Base-by-base conservation (phyloP, 1,284 basidiomycete genomes). In the Leccinum angustisporum region DNA sequence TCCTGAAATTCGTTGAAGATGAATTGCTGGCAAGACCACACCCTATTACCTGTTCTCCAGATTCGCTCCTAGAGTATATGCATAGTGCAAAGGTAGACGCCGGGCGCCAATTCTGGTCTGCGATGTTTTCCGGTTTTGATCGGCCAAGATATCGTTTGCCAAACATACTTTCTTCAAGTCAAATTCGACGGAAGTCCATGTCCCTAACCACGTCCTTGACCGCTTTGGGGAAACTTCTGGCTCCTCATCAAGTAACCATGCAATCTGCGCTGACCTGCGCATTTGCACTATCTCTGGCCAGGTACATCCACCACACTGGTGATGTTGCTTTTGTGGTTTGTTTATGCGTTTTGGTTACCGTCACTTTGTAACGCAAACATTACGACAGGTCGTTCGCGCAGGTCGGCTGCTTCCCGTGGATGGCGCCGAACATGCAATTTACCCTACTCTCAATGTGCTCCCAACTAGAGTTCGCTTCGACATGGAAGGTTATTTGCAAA, bases 251-350 rank as follows among this genome's bases (percentile, higher is more conserved):
- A 18, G 77, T 82, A 13, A 82, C 82, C 2, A 63, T 83, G 2
- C 81, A 83, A 63, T 78, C 80, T 14, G 70, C 79, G 10, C 68
- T 82, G 34, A 79, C 78, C 46, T 73, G 71, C 50, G 72, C 80
- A 9, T 83, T 81, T 63, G 79, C 77, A 11, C 76, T 66, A 59
- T 74, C 65, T 56, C 64, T 68, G 54, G 75, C 62, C 36, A 69
- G 60, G 54, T 61, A 68, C 50, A 25, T 77, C 14, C 71, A 72
- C 34, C 64, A 61, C 4, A 61, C 64, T 8, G 61, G 72, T 40
- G 81, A 83, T 63, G 72, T 82, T 43, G 70, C 75, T 11, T 82
- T 83, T 61, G 81, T 81, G 57, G 81, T 82, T 62, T 33, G 80
- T 75, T 56, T 66, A 11, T 61, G 8, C 21, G 38, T 21, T 46